Conservation (phyloP, 441 rosid genomes). For the Jatropha podagrica region DNA sequence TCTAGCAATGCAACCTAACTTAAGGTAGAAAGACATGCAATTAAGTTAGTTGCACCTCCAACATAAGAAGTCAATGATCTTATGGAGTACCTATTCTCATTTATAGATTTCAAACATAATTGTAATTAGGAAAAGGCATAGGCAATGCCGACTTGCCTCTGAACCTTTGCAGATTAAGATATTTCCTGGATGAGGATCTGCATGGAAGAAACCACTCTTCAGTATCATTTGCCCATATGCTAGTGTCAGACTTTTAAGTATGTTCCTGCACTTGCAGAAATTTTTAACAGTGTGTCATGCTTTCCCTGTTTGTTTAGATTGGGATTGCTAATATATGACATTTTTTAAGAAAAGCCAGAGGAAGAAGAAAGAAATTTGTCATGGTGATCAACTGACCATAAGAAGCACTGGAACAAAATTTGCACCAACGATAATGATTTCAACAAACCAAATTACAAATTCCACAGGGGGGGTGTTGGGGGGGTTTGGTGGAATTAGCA, state of each 20-base stretch:
- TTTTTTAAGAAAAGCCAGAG: neutral
- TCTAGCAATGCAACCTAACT: conserved; percentile 88
- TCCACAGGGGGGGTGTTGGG: neutral
- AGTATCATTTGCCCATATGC: conserved; percentile 98
- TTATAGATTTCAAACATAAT: neutral
- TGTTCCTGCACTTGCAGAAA: conserved; percentile 53
- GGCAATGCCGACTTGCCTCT: conserved; percentile 57
- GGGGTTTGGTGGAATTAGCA: neutral
- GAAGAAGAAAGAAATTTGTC: neutral
- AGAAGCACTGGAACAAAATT: neutral
- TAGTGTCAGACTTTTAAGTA: conserved; percentile 70
- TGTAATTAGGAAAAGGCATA: conserved; percentile 19
- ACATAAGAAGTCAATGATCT: conserved; percentile 6
- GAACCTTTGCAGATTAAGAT: conserved; percentile 87
- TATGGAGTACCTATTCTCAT: neutral
- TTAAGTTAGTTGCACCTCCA: conserved; percentile 19
- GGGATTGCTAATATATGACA: conserved; percentile 3
- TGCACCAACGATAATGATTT: neutral
- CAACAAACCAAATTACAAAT: neutral
- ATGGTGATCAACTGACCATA: neutral
- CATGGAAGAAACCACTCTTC: conserved; percentile 95
- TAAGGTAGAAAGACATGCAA: conserved; percentile 26
- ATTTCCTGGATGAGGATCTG: conserved; percentile 99
- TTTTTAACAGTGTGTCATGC: conserved; percentile 17
- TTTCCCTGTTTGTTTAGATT: conserved; percentile 5